Base-by-base conservation (phyloP, 306 rosid species). In the Ziziphus jujuba region DNA sequence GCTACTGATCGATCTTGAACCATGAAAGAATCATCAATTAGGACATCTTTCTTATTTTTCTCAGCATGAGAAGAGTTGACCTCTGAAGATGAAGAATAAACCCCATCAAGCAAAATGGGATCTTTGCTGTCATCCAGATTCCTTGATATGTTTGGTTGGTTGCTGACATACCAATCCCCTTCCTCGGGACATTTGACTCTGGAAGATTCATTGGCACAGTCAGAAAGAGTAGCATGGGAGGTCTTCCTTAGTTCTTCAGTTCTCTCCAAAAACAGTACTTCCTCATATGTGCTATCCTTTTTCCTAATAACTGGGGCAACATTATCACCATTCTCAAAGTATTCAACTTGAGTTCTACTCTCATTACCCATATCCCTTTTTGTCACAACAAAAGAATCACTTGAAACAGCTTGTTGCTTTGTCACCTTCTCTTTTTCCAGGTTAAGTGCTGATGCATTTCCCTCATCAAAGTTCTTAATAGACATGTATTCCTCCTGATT, bases 1-100 rank as follows among this genome's bases (percentile, higher is more conserved):
- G 78, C 84, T 10, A 73, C 44, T 35, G 82, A 54, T 66, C 82
- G 90, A 82, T 77, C 69, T 67, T 72, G 89, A 82, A 93, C 87
- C 96, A 93, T 93, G 75, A 93, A 90, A 33, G 97, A 93, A 77
- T 93, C 99, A 71, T 93, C 99, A 5, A 70, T 79, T 63, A 90
- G 58, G 40, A 73, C 72, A 63, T 72, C 84, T 67, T 75, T 93
- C 71, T 77, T 89, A 75, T 68, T 82, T 55, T 75, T 87, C 75
- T 78, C 90, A 24, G 72, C 75, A 36, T 66, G 66, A 65, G 59
- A 59, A 49, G 45, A 3, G 19, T 75, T 76, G 58, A 65, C 59
- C 61, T 84, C 69, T 54, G 75, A 52, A 14, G 92, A 75, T 44
- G 88, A 77, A 70, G 73, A 5, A 15, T 81, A 66, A 74, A 69